phyloP scores from a whole-genome alignment of 2,329 filamentous ascomycete species.

The Arthrinium phaeospermum region DNA sequence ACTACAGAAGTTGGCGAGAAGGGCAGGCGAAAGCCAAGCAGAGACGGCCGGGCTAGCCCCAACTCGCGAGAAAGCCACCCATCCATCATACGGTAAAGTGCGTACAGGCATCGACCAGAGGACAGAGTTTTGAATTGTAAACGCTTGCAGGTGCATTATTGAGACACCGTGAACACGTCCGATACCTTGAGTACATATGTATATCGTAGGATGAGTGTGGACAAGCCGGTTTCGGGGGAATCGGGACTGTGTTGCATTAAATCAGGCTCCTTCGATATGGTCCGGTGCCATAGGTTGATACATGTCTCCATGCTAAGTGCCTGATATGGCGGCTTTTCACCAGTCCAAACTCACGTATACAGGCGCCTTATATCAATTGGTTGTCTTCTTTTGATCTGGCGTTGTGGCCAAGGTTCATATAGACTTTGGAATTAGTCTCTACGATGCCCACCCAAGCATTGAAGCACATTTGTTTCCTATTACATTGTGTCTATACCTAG shows the following conservation, averaged over 20 bases:
- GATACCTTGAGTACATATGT: background rate
- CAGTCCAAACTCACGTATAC: background rate
- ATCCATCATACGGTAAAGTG: background rate
- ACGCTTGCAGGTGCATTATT: background rate
- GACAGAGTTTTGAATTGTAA: background rate
- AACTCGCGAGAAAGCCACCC: constrained; percentile 3
- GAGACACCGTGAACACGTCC: background rate
- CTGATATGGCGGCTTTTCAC: background rate
- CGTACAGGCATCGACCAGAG: background rate
- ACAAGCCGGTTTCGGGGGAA: background rate
- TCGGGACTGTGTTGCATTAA: constrained; percentile 7
- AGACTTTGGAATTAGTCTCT: background rate
- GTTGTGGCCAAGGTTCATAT: background rate
- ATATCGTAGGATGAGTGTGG: background rate
- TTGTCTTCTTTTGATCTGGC: background rate
- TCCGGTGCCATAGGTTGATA: background rate
- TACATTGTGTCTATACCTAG: background rate
- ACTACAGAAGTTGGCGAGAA: constrained; percentile 1
- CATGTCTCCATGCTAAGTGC: background rate
- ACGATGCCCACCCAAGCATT: background rate
- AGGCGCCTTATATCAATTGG: background rate
- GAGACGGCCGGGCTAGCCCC: background rate
- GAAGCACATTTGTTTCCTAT: background rate
- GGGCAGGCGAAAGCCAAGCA: background rate
- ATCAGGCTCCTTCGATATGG: background rate